Conservation (phyloP, 805 yeast genomes). For the Yamadazyma insecticola region DNA sequence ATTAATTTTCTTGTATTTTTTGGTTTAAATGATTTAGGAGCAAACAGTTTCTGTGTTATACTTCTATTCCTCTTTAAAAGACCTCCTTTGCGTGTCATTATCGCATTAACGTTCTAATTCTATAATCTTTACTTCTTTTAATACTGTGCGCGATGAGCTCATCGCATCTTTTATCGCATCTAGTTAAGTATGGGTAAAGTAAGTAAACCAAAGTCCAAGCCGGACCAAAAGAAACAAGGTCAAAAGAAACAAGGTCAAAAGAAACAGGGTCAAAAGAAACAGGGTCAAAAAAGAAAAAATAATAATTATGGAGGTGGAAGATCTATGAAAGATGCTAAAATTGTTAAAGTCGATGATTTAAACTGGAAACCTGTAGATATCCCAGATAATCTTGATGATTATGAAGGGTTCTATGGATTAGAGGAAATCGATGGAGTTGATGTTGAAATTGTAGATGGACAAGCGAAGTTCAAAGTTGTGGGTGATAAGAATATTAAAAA, state of each 20-base stretch:
- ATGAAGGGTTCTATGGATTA: conserved; percentile 85
- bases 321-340: conserved; percentile 30
- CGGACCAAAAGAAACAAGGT: not conserved
- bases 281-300: too few relatives aligned
- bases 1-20: conserved; percentile 69
- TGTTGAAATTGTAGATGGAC: conserved; percentile 69
- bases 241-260: conserved; percentile 1
- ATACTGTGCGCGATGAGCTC: conserved; percentile 1
- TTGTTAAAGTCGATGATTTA: conserved; percentile 48
- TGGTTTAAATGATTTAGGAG: conserved; percentile 56
- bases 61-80: conserved; percentile 26
- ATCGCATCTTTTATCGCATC: conserved; percentile 1
- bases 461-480: conserved; percentile 47
- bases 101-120: too few relatives aligned
- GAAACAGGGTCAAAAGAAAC: conserved; percentile 3
- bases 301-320: conserved; percentile 24
- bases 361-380: conserved; percentile 80
- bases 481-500: conserved; percentile 26
- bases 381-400: conserved; percentile 80
- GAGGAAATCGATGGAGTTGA: conserved; percentile 94
- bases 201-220: not conserved
- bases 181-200: not conserved
- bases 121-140: too few relatives aligned
- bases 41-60: conserved; percentile 24
- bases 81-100: conserved; percentile 16